phyloP scores from a whole-genome alignment of 2,329 filamentous ascomycete species.

The Arthrocladium fulminans region DNA sequence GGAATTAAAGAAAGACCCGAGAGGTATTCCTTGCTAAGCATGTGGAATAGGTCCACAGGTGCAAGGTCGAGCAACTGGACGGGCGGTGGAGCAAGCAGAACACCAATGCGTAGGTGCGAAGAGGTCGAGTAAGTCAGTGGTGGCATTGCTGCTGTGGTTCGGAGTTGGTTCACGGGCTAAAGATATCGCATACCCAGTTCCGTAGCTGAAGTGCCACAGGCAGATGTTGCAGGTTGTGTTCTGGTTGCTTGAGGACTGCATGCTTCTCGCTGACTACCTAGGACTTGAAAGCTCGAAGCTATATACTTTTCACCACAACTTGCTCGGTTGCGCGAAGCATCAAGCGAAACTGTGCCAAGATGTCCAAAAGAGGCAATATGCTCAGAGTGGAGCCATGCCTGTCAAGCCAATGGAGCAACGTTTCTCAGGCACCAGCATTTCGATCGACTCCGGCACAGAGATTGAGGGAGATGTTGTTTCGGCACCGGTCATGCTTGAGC shows the following conservation, averaged over 20 bases:
- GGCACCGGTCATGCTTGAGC: background rate
- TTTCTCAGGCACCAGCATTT: slow-evolving; percentile 2
- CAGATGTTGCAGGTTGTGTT: no score
- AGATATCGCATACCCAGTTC: no score
- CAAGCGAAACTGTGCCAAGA: background rate
- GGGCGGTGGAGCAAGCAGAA: slow-evolving; percentile 27
- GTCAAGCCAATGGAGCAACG: background rate
- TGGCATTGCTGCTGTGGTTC: background rate
- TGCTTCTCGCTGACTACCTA: background rate
- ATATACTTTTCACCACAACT: background rate
- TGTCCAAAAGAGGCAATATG: slow-evolving; percentile 7
- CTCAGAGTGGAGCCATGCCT: background rate
- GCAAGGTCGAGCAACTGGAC: slow-evolving; percentile 34
- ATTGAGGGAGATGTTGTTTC: background rate
- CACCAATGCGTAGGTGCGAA: slow-evolving; percentile 26
- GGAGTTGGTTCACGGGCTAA: no score
- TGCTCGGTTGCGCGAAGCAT: background rate
- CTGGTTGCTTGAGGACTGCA: no score
- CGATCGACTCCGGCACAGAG: background rate
- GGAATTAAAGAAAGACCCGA: slow-evolving; percentile 25
- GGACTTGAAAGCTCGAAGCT: no score
- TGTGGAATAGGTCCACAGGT: slow-evolving; percentile 32
- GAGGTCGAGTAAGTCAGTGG: background rate
- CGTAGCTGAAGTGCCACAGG: no score
- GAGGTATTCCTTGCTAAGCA: slow-evolving; percentile 28